Percentiles rank a stretch among this genome's conserved stretches.
Conservation (phyloP, 805 yeast genomes). For the Candida vartiovaarae region DNA sequence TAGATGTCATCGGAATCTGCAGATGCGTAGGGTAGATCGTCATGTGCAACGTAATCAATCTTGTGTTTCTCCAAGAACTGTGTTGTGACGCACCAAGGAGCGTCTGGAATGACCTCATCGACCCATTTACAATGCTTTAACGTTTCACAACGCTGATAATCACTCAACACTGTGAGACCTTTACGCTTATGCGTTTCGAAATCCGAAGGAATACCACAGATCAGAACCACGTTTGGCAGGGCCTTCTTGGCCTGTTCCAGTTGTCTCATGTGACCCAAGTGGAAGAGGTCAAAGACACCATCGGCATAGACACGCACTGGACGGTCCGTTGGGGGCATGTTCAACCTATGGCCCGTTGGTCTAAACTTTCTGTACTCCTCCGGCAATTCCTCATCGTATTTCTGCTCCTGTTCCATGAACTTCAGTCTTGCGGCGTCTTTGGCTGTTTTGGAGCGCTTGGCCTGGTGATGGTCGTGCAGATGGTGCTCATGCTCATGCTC, state of each 20-base stretch:
- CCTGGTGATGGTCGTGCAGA: neutral
- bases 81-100: constrained; percentile 92
- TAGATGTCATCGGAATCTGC: constrained; percentile 89
- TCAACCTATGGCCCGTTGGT: constrained; percentile 72
- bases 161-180: constrained; percentile 88
- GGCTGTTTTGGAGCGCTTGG: constrained; percentile 21
- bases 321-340: constrained; percentile 76
- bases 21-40: constrained; percentile 90
- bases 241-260: constrained; percentile 94
- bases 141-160: constrained; percentile 85
- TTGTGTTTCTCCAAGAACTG: constrained; percentile 72
- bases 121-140: constrained; percentile 94
- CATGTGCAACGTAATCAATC: constrained; percentile 96
- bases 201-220: constrained; percentile 91
- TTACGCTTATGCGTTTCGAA: constrained; percentile 84
- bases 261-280: constrained; percentile 96
- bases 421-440: constrained; percentile 19
- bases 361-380: constrained; percentile 67
- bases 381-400: constrained; percentile 58
- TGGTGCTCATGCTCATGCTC: too few relatives aligned
- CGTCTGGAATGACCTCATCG: constrained; percentile 89
- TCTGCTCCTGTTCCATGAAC: constrained; percentile 42
- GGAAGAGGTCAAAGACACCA: constrained; percentile 95
- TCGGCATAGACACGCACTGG: constrained; percentile 95
- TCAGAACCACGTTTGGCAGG: constrained; percentile 73